Evolutionary conservation across 495 filamentous ascomycete genomes (phyloP), one percentile per base, ranked within the genome.

Genomic region (Penicillium angulare): DNA sequence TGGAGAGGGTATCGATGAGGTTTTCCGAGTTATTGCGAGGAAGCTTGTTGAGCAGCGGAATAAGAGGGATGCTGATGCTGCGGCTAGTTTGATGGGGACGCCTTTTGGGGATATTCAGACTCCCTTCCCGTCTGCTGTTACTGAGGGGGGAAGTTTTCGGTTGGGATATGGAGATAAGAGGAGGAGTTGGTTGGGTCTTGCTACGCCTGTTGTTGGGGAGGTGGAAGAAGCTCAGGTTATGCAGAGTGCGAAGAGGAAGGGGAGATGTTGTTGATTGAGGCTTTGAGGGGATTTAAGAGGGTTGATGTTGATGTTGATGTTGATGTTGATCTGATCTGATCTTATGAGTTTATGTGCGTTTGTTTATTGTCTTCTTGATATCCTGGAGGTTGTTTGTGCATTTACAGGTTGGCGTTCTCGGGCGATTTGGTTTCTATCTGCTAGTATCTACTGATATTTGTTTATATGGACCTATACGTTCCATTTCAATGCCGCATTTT

Each of bases 1-100:
- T 63, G 93, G 93, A 15, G 92, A 97, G 74, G 92, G 92, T 3
- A 90, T 98, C 9, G 93, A 98, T 44, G 93, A 98, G 73, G 92
- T 98, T 0, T 98, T 98, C 57, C 81, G 91, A 0, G 92, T 97
- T 15, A 93, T 97, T 32, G 90, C 92, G 31, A 75, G 93, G 60
- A 96, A 96, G 69, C 77, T 98, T 48, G 92, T 98, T 24, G 92
- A 97, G 75, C 90, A 93, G 77, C 83, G 88, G 56, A 80, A 87
- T 60, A 83, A 81, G 36, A 67, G 74, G 9, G 63, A 72, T 63
- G 82, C 85, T 33, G 78, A 83, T 53, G 76, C 84, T 49, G 77
- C 76, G 33, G 43, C 65, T 26, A 66, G 62, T 22, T 40, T 34
- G 17, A 53, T 35, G 65, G 81, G 61, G 75, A 84, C 60, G 67